These are phyloP conservation scores for Suhomyces taliae DNA, from an alignment of 1,139 yeast genomes.

Conservation along the genomic window DNA sequence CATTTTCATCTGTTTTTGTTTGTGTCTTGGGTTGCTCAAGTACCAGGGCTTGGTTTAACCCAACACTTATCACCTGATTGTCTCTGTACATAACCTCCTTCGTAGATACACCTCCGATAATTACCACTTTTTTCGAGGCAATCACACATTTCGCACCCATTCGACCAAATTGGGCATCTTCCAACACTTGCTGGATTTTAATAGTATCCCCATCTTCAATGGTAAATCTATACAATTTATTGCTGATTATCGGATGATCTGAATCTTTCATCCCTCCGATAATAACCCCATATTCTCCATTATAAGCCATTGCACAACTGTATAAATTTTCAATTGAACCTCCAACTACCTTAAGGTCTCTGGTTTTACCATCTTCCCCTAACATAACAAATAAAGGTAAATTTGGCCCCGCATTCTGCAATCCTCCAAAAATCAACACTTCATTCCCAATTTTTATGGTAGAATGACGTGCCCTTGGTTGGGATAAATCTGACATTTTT, in stretches of 20 bases:
- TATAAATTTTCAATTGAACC: conserved; percentile 17
- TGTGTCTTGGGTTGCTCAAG: too few relatives aligned
- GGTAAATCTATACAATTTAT: conserved; percentile 33
- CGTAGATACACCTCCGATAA: conserved; percentile 65
- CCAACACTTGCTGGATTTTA: conserved; percentile 5
- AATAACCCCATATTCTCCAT: conserved; percentile 41
- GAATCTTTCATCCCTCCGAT: conserved; percentile 55
- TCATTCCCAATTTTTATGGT: conserved; percentile 35
- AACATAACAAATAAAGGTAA: conserved; percentile 19
- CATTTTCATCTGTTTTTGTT: too few relatives aligned
- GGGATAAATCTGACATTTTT: conserved; percentile 44
- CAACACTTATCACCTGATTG: conserved; percentile 39
- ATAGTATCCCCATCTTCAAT: conserved; percentile 17
- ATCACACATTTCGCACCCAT: conserved; percentile 46
- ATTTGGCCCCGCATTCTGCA: conserved; percentile 4
- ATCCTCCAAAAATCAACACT: conserved; percentile 59
- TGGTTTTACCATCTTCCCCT: conserved; percentile 13
- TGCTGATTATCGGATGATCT: conserved; percentile 32
- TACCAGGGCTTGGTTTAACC: conserved; percentile 7
- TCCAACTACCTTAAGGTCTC: conserved; percentile 18
- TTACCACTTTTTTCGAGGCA: conserved; percentile 30
- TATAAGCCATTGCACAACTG: conserved; percentile 39
- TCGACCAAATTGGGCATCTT: conserved; percentile 33
- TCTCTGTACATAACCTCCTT: conserved; percentile 33
- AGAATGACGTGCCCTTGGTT: conserved; percentile 55